Evolutionary conservation across 805 yeast genomes (phyloP).

Genomic region (Metschnikowia anglica): DNA sequence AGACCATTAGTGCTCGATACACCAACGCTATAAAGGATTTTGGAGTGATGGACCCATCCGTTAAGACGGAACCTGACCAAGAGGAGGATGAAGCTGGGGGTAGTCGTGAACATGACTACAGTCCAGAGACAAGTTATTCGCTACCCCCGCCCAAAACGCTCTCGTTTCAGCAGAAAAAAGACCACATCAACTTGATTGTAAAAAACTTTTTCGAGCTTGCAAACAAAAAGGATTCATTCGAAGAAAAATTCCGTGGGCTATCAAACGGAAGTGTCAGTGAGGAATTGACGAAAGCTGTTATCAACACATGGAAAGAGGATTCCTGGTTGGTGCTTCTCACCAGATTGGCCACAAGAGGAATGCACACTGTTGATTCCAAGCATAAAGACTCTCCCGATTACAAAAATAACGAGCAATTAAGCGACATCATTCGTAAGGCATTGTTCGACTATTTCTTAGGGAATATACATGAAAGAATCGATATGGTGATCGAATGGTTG

Average conservation of each 20-base stretch:
- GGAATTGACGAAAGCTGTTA: conserved; percentile 59
- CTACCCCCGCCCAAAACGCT: conserved; percentile 60
- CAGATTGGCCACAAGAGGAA: conserved; percentile 81
- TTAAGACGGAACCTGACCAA: conserved; percentile 18
- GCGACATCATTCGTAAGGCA: conserved; percentile 65
- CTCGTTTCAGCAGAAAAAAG: conserved; percentile 53
- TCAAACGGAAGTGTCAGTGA: conserved; percentile 33
- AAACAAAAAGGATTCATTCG: conserved; percentile 19
- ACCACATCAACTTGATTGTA: conserved; percentile 57
- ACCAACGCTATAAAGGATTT: conserved; percentile 35
- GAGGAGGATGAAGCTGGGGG: conserved; percentile 22
- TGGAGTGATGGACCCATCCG: conserved; percentile 9
- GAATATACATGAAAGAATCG: conserved; percentile 70
- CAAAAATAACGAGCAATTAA: conserved; percentile 38
- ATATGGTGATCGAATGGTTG: conserved; percentile 83
- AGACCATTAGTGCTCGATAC: conserved; percentile 68
- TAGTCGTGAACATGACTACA: conserved; percentile 28
- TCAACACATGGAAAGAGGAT: conserved; percentile 53
- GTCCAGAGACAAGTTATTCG: conserved; percentile 45
- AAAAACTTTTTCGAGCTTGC: conserved; percentile 56
- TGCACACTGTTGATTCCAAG: conserved; percentile 31
- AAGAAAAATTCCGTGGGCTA: conserved; percentile 22
- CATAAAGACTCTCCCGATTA: conserved; percentile 28
- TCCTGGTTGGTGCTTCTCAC: conserved; percentile 77
- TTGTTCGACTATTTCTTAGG: conserved; percentile 70